Conservation (phyloP, 2,329 filamentous ascomycete genomes). For the Blastomyces emzantsi region DNA sequence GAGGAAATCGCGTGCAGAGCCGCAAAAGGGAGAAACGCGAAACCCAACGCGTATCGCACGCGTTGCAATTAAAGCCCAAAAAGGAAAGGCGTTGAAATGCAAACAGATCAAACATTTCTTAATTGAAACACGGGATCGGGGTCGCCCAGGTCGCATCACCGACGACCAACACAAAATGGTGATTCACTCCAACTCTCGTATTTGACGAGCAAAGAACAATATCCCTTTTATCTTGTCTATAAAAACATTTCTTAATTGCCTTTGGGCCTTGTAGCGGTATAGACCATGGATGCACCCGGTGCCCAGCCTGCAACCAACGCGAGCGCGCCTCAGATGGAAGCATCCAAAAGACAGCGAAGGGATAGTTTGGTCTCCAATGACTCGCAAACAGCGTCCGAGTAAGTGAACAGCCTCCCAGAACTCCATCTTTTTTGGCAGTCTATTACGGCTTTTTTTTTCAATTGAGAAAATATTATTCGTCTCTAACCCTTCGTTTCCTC, state of each 20-base stretch:
- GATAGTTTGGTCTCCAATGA: conserved; percentile 43
- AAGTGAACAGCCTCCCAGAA: conserved; percentile 19
- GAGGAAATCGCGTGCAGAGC: not conserved
- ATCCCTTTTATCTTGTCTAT: not conserved
- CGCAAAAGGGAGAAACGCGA: conserved; percentile 3
- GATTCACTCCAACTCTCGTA: not conserved
- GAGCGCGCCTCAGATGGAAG: conserved; percentile 11
- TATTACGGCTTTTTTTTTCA: not conserved
- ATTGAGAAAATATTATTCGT: not conserved
- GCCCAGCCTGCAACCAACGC: not conserved
- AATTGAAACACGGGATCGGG: not conserved
- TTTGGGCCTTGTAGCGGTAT: not conserved
- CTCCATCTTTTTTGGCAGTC: not conserved
- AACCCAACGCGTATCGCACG: conserved; percentile 6
- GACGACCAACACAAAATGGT: not conserved
- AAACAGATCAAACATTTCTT: conserved; percentile 24
- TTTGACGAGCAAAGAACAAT: not conserved
- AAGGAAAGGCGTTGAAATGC: conserved; percentile 17
- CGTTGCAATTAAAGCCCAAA: conserved; percentile 30
- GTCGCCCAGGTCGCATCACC: not conserved
- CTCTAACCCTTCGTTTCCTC: not conserved
- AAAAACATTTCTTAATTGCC: not conserved
- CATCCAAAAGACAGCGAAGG: conserved; percentile 20
- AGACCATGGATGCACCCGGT: conserved; percentile 8
- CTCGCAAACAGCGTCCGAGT: conserved; percentile 68